A percentile compares a stretch with the other conserved stretches of the same genome.
phyloP scores from a whole-genome alignment of 2,329 filamentous ascomycete genomes.

The Verticillium nubilum region DNA sequence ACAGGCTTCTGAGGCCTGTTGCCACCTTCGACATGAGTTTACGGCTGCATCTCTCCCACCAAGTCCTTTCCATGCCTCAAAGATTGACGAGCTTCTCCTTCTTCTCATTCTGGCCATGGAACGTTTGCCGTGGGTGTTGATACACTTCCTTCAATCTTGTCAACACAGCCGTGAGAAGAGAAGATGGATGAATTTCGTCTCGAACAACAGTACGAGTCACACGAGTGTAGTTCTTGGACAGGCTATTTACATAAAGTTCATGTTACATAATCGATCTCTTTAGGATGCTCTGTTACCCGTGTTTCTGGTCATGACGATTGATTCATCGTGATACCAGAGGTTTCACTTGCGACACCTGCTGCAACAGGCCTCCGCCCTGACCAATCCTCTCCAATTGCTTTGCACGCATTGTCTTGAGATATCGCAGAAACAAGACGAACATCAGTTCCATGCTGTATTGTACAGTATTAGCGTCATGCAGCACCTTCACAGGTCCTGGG shows the following conservation, averaged over 20 bases:
- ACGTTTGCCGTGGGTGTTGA: too few species aligned
- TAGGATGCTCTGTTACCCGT: not conserved
- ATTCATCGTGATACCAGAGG: not conserved
- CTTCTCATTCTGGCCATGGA: too few species aligned
- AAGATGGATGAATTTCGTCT: too few species aligned
- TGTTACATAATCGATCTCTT: not conserved
- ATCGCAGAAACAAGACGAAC: conserved; percentile 82
- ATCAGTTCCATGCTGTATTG: conserved; percentile 72
- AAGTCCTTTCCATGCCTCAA: too few species aligned
- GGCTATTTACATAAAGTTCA: too few species aligned
- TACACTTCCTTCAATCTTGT: too few species aligned
- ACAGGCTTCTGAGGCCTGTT: too few species aligned
- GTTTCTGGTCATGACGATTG: not conserved
- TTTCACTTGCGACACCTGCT: conserved; percentile 1
- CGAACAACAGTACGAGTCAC: too few species aligned
- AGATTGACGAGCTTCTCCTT: too few species aligned
- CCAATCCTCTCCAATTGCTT: conserved; percentile 65
- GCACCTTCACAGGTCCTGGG: not conserved
- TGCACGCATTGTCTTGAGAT: conserved; percentile 64
- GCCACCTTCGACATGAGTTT: too few species aligned
- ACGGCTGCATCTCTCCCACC: too few species aligned
- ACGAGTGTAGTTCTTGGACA: not conserved
- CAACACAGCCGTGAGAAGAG: too few species aligned
- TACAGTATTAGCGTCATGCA: conserved; percentile 8
- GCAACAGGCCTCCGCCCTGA: conserved; percentile 49